These are phyloP conservation scores for Centrapalus pauciflorus DNA, from an alignment of 129 eudicot species.

Conservation along the genomic window DNA sequence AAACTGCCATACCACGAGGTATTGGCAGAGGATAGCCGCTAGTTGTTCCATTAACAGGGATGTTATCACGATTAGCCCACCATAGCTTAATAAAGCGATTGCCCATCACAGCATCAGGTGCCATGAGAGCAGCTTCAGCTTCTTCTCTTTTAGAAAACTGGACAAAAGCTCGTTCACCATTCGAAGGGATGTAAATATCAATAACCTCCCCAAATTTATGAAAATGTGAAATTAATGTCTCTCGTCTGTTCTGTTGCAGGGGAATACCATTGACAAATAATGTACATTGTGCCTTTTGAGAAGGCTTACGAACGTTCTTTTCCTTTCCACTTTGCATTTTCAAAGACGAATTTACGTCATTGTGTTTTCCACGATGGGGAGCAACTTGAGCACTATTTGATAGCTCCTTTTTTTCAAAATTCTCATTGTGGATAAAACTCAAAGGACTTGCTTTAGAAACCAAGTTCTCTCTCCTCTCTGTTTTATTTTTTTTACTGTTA, in stretches of 20 bases:
- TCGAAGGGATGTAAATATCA: conserved; percentile 60
- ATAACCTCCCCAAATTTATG: conserved; percentile 85
- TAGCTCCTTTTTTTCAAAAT: conserved; percentile 34
- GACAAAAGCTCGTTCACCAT: conserved; percentile 86
- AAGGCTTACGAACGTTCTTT: conserved; percentile 41
- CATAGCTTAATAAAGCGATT: conserved; percentile 82
- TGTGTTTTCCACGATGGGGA: conserved; percentile 31
- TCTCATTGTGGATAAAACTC: conserved; percentile 19
- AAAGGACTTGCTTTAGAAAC: conserved; percentile 38
- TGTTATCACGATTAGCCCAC: conserved; percentile 95
- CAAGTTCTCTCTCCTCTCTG: conserved; percentile 39
- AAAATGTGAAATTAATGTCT: conserved; percentile 78
- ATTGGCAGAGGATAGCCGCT: conserved; percentile 30
- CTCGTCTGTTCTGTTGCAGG: conserved; percentile 67
- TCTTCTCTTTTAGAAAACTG: conserved; percentile 93
- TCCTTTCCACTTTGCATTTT: conserved; percentile 47
- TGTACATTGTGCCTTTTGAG: conserved; percentile 81
- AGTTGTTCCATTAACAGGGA: conserved; percentile 50
- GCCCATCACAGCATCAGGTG: conserved; percentile 99
- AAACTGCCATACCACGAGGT: conserved; percentile 28
- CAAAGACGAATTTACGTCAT: conserved; percentile 24
- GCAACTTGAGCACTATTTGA: conserved; percentile 27
- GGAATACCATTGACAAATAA: conserved; percentile 83
- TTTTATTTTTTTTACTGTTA: conserved; percentile 39
- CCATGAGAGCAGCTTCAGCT: conserved; percentile 82